These are phyloP conservation scores for Leishmania martiniquensis DNA, from an alignment of 208 protist species.

Conservation along the genomic window DNA sequence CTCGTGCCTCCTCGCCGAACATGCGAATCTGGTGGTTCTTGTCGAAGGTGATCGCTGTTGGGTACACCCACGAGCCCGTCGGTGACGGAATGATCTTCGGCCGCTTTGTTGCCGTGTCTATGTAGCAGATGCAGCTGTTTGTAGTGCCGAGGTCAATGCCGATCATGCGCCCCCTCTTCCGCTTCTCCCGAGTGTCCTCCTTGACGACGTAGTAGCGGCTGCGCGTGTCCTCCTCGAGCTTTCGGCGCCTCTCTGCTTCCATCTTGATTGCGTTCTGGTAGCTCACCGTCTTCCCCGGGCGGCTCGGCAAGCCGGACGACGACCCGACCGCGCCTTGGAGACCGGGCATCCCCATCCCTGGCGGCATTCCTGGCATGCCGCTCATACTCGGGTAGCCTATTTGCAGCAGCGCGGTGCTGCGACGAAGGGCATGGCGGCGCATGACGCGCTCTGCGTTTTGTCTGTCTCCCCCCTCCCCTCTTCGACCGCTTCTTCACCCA, in stretches of 20 bases:
- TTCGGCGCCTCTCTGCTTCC: constrained; percentile 73
- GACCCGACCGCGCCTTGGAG: not conserved
- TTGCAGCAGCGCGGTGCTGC: constrained; percentile 43
- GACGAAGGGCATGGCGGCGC: constrained; percentile 39
- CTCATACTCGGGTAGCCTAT: constrained; percentile 29
- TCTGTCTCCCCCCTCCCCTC: not conserved
- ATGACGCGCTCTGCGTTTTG: constrained; percentile 11
- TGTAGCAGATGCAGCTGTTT: constrained; percentile 96
- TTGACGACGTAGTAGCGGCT: constrained; percentile 80
- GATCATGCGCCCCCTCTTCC: constrained; percentile 73
- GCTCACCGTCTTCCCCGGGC: constrained; percentile 48
- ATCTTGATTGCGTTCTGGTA: constrained; percentile 82
- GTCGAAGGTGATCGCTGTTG: constrained; percentile 91
- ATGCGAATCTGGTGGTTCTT: constrained; percentile 89
- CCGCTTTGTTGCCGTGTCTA: constrained; percentile 68
- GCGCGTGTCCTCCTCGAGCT: constrained; percentile 69
- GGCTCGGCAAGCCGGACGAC: constrained; percentile 32
- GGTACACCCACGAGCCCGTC: constrained; percentile 92
- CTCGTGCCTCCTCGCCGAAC: constrained; percentile 90
- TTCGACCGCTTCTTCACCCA: not conserved
- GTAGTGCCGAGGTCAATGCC: constrained; percentile 99
- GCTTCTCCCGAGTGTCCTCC: constrained; percentile 65
- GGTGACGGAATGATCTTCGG: constrained; percentile 93
- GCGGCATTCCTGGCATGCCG: constrained; percentile 14
- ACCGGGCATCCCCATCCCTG: constrained; percentile 9